Conservation (phyloP, 148 eudicot species). For the Fagopyrum esculentum region DNA sequence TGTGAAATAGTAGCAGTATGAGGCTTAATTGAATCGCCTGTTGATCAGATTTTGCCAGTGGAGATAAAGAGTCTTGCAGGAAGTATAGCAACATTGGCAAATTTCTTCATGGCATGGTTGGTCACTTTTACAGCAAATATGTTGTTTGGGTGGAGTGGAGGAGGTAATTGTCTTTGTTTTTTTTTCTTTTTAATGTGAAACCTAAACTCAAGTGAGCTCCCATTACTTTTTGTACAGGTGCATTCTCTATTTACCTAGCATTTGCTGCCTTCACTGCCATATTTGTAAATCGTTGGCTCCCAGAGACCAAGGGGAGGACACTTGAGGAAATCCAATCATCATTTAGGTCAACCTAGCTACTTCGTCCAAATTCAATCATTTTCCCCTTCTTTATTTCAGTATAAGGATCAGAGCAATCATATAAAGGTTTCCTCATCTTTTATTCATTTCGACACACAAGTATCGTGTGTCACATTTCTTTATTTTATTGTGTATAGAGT, state of each 20-base stretch:
- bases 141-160: constrained; percentile 63
- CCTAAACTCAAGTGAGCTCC: not conserved
- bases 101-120: constrained; percentile 56
- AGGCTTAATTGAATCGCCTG: not conserved
- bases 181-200: not conserved
- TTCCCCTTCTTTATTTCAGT: not conserved
- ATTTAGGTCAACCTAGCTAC: constrained; percentile 36
- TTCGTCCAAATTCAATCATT: not conserved
- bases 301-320: constrained; percentile 85
- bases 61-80: constrained; percentile 79
- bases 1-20: too few relatives aligned
- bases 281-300: constrained; percentile 68
- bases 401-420: not conserved
- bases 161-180: constrained; percentile 38
- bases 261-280: constrained; percentile 40
- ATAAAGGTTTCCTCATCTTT: not conserved
- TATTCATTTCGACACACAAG: not conserved
- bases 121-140: constrained; percentile 69
- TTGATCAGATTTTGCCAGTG: constrained; percentile 60
- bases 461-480: not conserved
- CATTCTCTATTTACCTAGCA: constrained; percentile 53
- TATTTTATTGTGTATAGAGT: not conserved
- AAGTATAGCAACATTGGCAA: constrained; percentile 63
- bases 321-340: constrained; percentile 74
- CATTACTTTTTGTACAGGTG: constrained; percentile 34